Evolutionary conservation across 176 grass and related monocot species (phyloP).

Genomic region (Saccharum spontaneum): DNA sequence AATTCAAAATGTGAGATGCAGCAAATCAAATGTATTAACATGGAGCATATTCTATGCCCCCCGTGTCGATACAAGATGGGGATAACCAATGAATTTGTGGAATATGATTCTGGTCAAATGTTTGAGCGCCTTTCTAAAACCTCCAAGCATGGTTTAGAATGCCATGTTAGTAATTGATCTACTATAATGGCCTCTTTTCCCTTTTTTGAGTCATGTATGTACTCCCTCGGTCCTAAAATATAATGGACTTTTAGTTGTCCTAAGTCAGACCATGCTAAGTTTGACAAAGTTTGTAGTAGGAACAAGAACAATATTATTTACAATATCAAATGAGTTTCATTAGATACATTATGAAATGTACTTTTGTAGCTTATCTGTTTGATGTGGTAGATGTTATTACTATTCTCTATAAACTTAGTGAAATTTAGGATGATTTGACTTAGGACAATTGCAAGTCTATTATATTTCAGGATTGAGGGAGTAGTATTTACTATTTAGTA

Average conservation of each 20-base stretch:
- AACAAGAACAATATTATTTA: not conserved
- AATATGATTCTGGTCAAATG: slow-evolving; percentile 43
- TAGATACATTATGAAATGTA: not conserved
- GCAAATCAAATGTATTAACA: slow-evolving; percentile 56
- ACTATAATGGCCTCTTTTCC: not conserved
- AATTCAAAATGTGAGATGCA: slow-evolving; percentile 23
- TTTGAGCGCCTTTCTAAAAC: slow-evolving; percentile 15
- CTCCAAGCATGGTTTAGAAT: slow-evolving; percentile 23
- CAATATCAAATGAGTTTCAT: not conserved
- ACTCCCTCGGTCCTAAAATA: not conserved
- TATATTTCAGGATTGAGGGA: not conserved
- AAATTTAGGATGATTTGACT: not conserved
- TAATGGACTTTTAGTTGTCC: not conserved
- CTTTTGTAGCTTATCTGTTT: not conserved
- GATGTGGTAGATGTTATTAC: not conserved
- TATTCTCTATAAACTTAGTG: not conserved
- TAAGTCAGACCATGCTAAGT: not conserved
- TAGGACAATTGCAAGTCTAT: not conserved
- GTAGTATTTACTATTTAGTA: not conserved
- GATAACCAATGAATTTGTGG: slow-evolving; percentile 34
- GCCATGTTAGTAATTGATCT: slow-evolving; percentile 30
- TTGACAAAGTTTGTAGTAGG: not conserved
- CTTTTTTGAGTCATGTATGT: not conserved
- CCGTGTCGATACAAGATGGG: slow-evolving; percentile 55
- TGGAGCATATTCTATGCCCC: slow-evolving; percentile 57